These are phyloP conservation scores for Diaporthe nobilis DNA, from an alignment of 2,329 filamentous ascomycete genomes.

Conservation along the genomic window DNA sequence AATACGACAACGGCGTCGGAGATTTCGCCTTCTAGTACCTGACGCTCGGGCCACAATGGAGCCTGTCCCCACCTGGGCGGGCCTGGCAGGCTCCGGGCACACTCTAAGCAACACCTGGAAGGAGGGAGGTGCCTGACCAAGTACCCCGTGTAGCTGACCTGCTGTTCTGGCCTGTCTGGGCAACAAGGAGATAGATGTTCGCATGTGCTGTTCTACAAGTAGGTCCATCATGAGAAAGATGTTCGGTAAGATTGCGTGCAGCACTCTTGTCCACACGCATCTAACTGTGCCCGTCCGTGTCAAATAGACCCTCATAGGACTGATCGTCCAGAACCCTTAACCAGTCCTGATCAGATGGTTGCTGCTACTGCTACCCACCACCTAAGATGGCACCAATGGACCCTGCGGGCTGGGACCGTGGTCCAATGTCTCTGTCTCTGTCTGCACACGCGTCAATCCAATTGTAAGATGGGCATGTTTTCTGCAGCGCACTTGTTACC, in stretches of 20 bases:
- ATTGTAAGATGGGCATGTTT: constrained; percentile 18
- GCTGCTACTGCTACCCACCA: constrained; percentile 7
- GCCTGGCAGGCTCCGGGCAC: background rate
- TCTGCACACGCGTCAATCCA: constrained; percentile 8
- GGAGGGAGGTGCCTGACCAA: background rate
- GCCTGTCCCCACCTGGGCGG: constrained; percentile 9
- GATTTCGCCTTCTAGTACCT: constrained; percentile 14
- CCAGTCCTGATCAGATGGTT: constrained; percentile 15
- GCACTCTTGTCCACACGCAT: background rate
- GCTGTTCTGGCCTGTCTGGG: background rate
- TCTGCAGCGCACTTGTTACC: background rate
- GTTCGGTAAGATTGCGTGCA: background rate
- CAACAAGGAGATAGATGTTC: background rate
- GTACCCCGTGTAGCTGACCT: background rate
- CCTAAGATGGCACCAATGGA: background rate
- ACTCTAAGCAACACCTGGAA: background rate
- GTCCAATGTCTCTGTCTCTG: constrained; percentile 22
- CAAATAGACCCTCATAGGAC: background rate
- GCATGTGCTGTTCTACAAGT: background rate
- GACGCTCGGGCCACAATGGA: constrained; percentile 24
- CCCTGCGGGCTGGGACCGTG: constrained; percentile 23
- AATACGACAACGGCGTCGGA: constrained; percentile 25
- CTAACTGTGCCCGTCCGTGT: background rate
- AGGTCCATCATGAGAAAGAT: background rate
- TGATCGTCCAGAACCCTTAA: constrained; percentile 1